Evolutionary conservation across 1,284 basidiomycete genomes (phyloP), one percentile per base, ranked within the genome.

Genomic region (Blastosporella zonata): DNA sequence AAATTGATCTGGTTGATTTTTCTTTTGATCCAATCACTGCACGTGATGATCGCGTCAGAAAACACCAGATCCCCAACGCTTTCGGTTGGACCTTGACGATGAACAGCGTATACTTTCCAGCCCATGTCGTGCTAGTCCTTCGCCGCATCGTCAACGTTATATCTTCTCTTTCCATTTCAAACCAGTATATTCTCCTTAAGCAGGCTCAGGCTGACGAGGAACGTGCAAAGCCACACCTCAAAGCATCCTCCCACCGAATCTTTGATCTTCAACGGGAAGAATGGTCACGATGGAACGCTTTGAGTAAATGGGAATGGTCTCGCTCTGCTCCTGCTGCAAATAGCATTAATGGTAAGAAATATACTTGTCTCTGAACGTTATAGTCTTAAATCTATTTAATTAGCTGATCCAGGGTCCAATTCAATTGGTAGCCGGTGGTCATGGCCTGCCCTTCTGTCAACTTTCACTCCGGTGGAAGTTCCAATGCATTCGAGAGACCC

Each of bases 61-160:
- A 29, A 36, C 33, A 28, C 18, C 29, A 20, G 28, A 43, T 38
- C 52, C 48, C 44, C 52, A 53, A 53, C 29, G 38, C 23, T 25
- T 43, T 51, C 17, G 42, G 31, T 43, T n/a, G 41, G 37, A 43
- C 39, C 15, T 42, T 40, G 38, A 53, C 48, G 13, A 57, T 57
- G 55, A 54, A 44, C 48, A 77, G 68, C 56, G 66, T 84, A 49
- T 81, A 77, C 62, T 69, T 85, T 57, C 80, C 72, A 21, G 67
- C 74, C 36, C 80, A 79, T 47, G 77, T 87, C 56, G 71, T 74
- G 50, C 64, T 76, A 33, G 64, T 88, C 39, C 68, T 88, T 53
- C 82, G 77, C 50, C 71, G 84, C 52, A 67, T 89, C 35, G 76
- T 82, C 52, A 84, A 86, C 56, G 78, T 78, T 33, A 71, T 88